These are phyloP conservation scores for Bocquillonia castaneifolia DNA, from an alignment of 441 rosid genomes.

Conservation along the genomic window DNA sequence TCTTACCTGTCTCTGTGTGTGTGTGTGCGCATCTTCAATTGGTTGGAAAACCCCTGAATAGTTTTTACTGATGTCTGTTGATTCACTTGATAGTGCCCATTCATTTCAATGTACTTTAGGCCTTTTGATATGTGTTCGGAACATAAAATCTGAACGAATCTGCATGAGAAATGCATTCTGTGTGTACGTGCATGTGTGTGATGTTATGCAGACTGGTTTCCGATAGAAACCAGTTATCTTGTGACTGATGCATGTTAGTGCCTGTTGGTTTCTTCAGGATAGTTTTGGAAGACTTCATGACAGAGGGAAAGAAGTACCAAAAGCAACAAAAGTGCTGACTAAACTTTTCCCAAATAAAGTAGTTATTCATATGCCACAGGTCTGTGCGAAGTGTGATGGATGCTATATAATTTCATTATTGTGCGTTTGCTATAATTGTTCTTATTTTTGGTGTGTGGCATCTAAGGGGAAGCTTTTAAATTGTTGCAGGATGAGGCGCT, in stretches of 20 bases:
- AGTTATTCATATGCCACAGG: conserved; percentile 76
- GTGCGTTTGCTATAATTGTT: background rate
- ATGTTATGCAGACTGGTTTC: background rate
- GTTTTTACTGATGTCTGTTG: background rate
- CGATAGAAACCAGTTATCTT: background rate
- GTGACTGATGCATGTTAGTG: conserved; percentile 3
- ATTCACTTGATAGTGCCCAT: background rate
- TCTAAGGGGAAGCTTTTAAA: conserved; percentile 18
- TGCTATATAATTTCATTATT: background rate
- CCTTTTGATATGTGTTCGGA: background rate
- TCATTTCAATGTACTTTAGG: background rate
- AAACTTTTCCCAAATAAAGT: conserved; percentile 83
- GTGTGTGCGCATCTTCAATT: background rate
- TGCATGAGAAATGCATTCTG: background rate
- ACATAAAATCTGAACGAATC: background rate
- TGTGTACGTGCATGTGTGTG: background rate
- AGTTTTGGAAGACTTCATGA: conserved; percentile 75
- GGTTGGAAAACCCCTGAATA: background rate
- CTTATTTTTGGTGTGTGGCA: conserved; percentile 5
- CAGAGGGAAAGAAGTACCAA: conserved; percentile 73
- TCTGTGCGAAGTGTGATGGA: conserved; percentile 19
- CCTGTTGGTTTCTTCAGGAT: conserved; percentile 46
- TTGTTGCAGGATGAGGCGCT: conserved; percentile 56
- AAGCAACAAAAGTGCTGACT: conserved; percentile 55
- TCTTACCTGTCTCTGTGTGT: background rate